Base-by-base conservation (phyloP, 1,284 basidiomycete genomes). In the Ustilago sp. region DNA sequence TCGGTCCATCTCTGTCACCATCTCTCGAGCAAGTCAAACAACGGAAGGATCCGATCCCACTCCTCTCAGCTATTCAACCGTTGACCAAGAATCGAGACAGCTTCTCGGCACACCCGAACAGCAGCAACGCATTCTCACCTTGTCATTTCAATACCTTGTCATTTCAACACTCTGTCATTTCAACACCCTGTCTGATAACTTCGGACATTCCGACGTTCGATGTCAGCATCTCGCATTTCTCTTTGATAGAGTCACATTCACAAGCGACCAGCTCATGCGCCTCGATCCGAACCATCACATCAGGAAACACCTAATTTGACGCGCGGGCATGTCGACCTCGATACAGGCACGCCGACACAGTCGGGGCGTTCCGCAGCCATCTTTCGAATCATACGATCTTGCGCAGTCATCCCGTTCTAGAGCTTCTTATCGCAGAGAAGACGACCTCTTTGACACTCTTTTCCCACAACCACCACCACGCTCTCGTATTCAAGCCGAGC, bases 391-490 rank as follows among this genome's bases (percentile, higher is more conserved):
- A 1, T 74, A 74, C 45, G 65, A 68, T 43, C 62, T 68, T 7
- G 65, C 71, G 8, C 59, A 59, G n/a, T 59, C 60, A 9, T 36
- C 51, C 3, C 56, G 36, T 19, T 38, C 50, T 17, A 57, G 55
- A 56, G 19, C 19, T 19, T 51, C 55, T 17, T 60, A 57, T 47
- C 47, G 45, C 31, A 57, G 61, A 12, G 35, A 66, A 11, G 63
- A 66, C 12, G 67, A 69, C 19, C 36, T 65, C n/a, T 75, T 75
- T 38, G 60, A 75, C 50, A 70, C 73, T 8, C 55, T 70, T 56
- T 75, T 75, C 38, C 73, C 73, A 34, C 73, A 67, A 31, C 73
- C 73, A 3, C 73, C 73, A 23, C 73, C 73, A 19, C 67, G 73
- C 8, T 70, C 67, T 38, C 68, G 67, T 23, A 17, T 58, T 8